These are phyloP conservation scores for Ephemerocybe angulata DNA, from an alignment of 768 basidiomycete species.

Conservation along the genomic window DNA sequence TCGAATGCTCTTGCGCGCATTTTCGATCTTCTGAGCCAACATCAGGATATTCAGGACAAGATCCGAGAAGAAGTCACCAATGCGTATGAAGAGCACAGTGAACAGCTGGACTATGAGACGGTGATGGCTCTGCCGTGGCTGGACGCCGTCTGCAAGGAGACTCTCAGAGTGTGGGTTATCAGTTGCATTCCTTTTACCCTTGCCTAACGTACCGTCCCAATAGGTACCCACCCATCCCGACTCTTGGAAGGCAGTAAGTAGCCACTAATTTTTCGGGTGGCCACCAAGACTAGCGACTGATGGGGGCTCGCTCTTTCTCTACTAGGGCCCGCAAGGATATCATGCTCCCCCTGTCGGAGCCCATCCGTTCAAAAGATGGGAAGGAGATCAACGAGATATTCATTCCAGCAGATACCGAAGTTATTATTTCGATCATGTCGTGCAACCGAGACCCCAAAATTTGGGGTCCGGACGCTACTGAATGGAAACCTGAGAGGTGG, in stretches of 20 bases:
- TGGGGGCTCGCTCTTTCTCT: too few species aligned
- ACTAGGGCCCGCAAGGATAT: conserved; percentile 33
- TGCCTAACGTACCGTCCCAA: neutral
- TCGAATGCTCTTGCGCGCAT: conserved; percentile 33
- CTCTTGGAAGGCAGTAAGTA: neutral
- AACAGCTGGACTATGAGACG: conserved; percentile 32
- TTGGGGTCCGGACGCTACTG: conserved; percentile 40
- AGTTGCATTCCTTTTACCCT: neutral
- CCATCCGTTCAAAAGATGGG: too few species aligned
- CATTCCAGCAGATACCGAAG: conserved; percentile 38
- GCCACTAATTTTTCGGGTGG: too few species aligned
- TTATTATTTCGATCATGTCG: conserved; percentile 35
- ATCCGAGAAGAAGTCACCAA: conserved; percentile 34
- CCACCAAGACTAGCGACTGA: too few species aligned
- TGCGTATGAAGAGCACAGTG: conserved; percentile 20
- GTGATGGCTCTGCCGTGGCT: conserved; percentile 35
- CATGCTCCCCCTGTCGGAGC: too few species aligned
- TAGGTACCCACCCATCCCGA: neutral
- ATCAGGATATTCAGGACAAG: conserved; percentile 35
- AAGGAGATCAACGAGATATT: too few species aligned
- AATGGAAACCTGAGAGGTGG: conserved; percentile 45
- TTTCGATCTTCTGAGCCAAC: conserved; percentile 29
- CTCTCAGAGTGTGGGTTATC: conserved; percentile 33
- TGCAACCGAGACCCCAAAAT: conserved; percentile 33
- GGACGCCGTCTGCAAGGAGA: conserved; percentile 39